Conservation (phyloP, 305 asterid genomes). For the Solanum hybrid region DNA sequence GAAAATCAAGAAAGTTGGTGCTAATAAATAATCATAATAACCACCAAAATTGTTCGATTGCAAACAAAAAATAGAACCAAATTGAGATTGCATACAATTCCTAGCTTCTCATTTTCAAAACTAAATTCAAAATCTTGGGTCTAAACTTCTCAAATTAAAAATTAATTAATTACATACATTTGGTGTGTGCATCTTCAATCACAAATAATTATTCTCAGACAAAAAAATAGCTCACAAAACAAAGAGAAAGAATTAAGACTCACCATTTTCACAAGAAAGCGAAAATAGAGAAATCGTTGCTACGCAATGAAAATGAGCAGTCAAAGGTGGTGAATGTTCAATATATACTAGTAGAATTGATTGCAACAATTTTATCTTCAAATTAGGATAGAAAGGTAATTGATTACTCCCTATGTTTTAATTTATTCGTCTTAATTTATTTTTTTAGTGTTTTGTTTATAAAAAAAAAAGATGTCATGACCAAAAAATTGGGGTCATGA, state of each 20-base stretch:
- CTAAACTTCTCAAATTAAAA: not conserved
- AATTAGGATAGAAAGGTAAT: not conserved
- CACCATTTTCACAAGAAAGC: not conserved
- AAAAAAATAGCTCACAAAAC: no score
- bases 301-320: not conserved
- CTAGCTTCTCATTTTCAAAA: not conserved
- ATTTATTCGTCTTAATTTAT: no score
- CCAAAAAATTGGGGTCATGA: not conserved
- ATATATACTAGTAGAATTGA: not conserved
- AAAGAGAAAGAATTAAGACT: not conserved
- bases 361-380: not conserved
- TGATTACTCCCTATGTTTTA: no score
- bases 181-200: not conserved
- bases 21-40: not conserved
- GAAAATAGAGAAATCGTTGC: not conserved
- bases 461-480: not conserved
- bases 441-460: no score
- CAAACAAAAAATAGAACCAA: not conserved
- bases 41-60: not conserved
- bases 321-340: not conserved
- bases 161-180: not conserved
- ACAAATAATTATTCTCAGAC: not conserved
- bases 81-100: not conserved
- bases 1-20: not conserved
- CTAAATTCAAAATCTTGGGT: not conserved